Conservation (phyloP, 371 early-diverging fungal genomes). For the Actinomucor elegans region DNA sequence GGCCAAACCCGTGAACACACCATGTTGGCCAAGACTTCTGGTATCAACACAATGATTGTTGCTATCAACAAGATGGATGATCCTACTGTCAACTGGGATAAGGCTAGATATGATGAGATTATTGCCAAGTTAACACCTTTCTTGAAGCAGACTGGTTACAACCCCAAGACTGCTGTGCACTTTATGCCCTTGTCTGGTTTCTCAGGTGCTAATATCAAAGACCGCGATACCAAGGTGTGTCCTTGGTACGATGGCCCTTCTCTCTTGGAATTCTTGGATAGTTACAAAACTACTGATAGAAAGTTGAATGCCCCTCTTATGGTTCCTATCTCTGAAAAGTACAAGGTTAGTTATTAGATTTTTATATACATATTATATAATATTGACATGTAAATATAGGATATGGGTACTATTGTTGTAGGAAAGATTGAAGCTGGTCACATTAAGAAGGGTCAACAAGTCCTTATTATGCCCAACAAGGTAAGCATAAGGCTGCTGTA, state of each 20-base stretch:
- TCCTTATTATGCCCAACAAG: slow-evolving; percentile 93
- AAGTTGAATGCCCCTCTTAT: slow-evolving; percentile 86
- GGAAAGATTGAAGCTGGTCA: slow-evolving; percentile 96
- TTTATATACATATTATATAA: background rate
- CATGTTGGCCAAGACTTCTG: slow-evolving; percentile 95
- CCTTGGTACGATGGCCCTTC: slow-evolving; percentile 92
- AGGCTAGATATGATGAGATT: slow-evolving; percentile 91
- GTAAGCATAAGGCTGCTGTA: slow-evolving; percentile 24
- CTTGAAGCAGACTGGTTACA: slow-evolving; percentile 90
- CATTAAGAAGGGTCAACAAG: slow-evolving; percentile 79
- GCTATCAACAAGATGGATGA: slow-evolving; percentile 99
- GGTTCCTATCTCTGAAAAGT: slow-evolving; percentile 93
- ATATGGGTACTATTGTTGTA: slow-evolving; percentile 94
- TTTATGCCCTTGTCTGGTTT: slow-evolving; percentile 95
- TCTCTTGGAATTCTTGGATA: slow-evolving; percentile 85
- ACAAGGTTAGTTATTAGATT: slow-evolving; percentile 56
- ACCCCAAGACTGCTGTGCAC: slow-evolving; percentile 83
- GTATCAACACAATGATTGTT: slow-evolving; percentile 88
- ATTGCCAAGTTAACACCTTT: slow-evolving; percentile 83
- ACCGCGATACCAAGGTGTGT: slow-evolving; percentile 63
- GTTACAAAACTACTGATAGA: slow-evolving; percentile 78
- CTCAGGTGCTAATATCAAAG: slow-evolving; percentile 96
- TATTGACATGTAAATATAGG: slow-evolving; percentile 37
- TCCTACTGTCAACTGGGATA: slow-evolving; percentile 91
- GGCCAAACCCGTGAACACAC: slow-evolving; percentile 99